These are phyloP conservation scores for Tephrocybe sp. DNA, from an alignment of 768 basidiomycete genomes.

Conservation along the genomic window DNA sequence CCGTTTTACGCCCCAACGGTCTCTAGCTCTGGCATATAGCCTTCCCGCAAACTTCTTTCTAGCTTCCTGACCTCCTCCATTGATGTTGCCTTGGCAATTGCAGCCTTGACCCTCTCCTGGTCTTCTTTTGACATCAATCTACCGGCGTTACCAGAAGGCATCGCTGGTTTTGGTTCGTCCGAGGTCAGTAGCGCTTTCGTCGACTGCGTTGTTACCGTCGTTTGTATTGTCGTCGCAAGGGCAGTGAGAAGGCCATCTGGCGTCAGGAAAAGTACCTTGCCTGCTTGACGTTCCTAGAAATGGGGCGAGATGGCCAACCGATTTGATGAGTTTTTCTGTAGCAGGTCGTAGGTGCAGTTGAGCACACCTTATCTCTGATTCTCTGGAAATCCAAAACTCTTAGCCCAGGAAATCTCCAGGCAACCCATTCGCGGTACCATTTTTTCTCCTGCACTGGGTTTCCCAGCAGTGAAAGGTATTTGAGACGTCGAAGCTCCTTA, in stretches of 20 bases:
- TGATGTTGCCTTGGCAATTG: slow-evolving; percentile 87
- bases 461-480: slow-evolving; percentile 74
- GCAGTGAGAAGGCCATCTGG: slow-evolving; percentile 74
- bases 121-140: slow-evolving; percentile 91
- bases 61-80: slow-evolving; percentile 85
- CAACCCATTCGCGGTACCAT: slow-evolving; percentile 96
- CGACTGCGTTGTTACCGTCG: slow-evolving; percentile 64
- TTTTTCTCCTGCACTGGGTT: slow-evolving; percentile 89
- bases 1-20: slow-evolving; percentile 66
- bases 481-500: slow-evolving; percentile 69
- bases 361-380: slow-evolving; percentile 89
- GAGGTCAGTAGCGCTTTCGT: slow-evolving; percentile 62
- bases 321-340: slow-evolving; percentile 22
- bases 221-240: slow-evolving; percentile 74
- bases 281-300: slow-evolving; percentile 76
- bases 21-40: slow-evolving; percentile 78
- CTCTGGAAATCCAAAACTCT: slow-evolving; percentile 95
- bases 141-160: slow-evolving; percentile 65
- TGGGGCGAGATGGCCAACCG: slow-evolving; percentile 16
- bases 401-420: slow-evolving; percentile 81
- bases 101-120: slow-evolving; percentile 80
- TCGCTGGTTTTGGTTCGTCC: slow-evolving; percentile 73
- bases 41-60: slow-evolving; percentile 81
- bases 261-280: slow-evolving; percentile 76
- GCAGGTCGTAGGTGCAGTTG: slow-evolving; percentile 32